Percentiles rank a stretch among this genome's conserved stretches.
Conservation (phyloP, 495 filamentous ascomycete species). For the Polyplosphaeria fusca region DNA sequence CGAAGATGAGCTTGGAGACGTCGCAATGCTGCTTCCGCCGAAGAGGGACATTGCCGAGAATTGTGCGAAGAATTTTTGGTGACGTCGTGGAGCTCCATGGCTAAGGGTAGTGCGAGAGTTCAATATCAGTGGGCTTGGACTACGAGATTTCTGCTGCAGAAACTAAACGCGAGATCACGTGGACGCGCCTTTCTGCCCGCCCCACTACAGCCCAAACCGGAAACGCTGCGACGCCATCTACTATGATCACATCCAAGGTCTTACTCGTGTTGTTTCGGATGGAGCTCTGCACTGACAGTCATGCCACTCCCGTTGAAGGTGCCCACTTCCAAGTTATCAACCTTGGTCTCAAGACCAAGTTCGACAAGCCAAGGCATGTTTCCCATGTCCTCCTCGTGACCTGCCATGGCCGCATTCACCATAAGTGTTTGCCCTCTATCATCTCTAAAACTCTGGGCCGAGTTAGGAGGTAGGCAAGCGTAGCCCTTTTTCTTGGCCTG, state of each 20-base stretch:
- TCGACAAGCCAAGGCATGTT: slow-evolving; percentile 65
- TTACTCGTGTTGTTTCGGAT: too few species aligned
- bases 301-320: too few species aligned
- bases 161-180: background rate
- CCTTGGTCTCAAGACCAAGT: slow-evolving; percentile 57
- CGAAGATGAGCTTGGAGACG: background rate
- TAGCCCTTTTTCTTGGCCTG: slow-evolving; percentile 46
- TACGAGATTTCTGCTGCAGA: too few species aligned
- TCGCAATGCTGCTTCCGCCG: slow-evolving; percentile 2
- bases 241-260: too few species aligned
- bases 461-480: slow-evolving; percentile 18
- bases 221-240: too few species aligned
- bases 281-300: too few species aligned
- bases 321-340: too few species aligned
- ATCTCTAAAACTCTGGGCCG: slow-evolving; percentile 46
- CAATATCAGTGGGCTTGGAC: background rate
- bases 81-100: background rate
- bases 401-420: slow-evolving; percentile 66
- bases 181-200: background rate
- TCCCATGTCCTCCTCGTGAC: slow-evolving; percentile 44
- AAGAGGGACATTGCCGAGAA: slow-evolving; percentile 30
- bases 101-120: background rate
- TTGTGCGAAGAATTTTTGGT: too few species aligned
- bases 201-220: background rate
- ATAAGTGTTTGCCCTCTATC: slow-evolving; percentile 59